Base-by-base conservation (phyloP, 768 basidiomycete genomes). In the Clitopilus hobsonii region DNA sequence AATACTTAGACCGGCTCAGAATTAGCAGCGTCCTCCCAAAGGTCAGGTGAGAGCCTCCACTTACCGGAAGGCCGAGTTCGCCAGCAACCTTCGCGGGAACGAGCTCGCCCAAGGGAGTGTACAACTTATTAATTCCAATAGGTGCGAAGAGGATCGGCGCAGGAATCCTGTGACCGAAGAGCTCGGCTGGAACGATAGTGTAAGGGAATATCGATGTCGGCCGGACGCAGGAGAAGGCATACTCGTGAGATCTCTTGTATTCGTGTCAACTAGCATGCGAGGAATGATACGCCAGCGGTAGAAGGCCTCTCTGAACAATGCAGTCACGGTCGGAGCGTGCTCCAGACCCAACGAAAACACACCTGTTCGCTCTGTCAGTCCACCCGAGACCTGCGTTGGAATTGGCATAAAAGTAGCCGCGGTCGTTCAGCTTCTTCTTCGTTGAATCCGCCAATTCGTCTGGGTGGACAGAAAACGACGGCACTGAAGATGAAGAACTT, bases 81-180 rank as follows among this genome's bases (percentile, higher is more conserved):
- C 32, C 8, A 36, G 32, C 32, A 14, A 36, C 32, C 32, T 36
- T 36, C 32, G 32, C 32, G n/a, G 18, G 75, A 14, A 77, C 67
- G 20, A 81, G 67, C 60, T 81, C 80, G 5, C 78, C 81, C 0
- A 62, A 56, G 0, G 68, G 70, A 16, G 71, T 68, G 63, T 81
- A 78, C 14, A 83, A 62, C 56, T 74, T 77, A 60, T 81, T 82
- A 56, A 82, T 77, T 2, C 84, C 82, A 38, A 85, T 75, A 0
- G 83, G 82, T 0, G 80, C 82, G 55, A 85, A 74, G 20, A 79
- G 65, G 32, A 84, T 69, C 0, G 84, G 83, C 0, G 77, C 79
- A 5, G 76, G 74, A 50, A 81, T 76, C 28, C 56, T 69, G 61
- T 72, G 80, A 10, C 71, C 81, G 61, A 77, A 83, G 48, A 77